Evolutionary conservation across 306 rosid genomes (phyloP).

Genomic region (Malus fusca): DNA sequence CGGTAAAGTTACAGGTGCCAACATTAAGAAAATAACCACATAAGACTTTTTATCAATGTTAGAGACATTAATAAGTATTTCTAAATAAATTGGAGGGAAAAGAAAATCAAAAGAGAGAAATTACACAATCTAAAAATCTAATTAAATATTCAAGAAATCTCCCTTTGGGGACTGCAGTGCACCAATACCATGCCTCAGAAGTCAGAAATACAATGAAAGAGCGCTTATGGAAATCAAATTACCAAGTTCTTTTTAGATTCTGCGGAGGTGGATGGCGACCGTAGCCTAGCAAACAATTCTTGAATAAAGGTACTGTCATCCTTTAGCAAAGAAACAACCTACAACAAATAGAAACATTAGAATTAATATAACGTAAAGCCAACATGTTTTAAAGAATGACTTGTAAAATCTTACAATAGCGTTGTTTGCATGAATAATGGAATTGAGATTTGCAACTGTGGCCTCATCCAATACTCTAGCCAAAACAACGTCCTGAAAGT

Average conservation of each 20-base stretch:
- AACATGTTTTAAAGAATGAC: neutral
- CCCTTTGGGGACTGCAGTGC: neutral
- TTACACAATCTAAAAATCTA: neutral
- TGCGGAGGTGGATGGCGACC: conserved; percentile 53
- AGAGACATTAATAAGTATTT: neutral
- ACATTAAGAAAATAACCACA: neutral
- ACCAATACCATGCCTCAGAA: neutral
- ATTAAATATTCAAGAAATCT: neutral
- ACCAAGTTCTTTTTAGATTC: conserved; percentile 91
- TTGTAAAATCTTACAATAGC: conserved; percentile 54
- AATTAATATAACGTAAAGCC: neutral
- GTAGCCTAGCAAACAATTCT: conserved; percentile 80
- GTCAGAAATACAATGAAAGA: neutral
- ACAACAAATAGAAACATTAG: conserved; percentile 23
- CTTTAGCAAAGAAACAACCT: conserved; percentile 87
- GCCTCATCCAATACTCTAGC: conserved; percentile 83
- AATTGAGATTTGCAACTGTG: conserved; percentile 69
- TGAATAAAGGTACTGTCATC: conserved; percentile 86
- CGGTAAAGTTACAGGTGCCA: neutral
- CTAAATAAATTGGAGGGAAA: neutral
- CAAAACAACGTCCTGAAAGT: conserved; percentile 80
- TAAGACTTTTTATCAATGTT: neutral
- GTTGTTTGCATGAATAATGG: conserved; percentile 82
- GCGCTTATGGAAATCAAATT: conserved; percentile 13
- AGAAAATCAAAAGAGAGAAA: neutral